Percentiles rank a stretch among this genome's conserved stretches.
Conservation (phyloP, 2,329 filamentous ascomycete genomes). For the Fusarium cyanostomum region DNA sequence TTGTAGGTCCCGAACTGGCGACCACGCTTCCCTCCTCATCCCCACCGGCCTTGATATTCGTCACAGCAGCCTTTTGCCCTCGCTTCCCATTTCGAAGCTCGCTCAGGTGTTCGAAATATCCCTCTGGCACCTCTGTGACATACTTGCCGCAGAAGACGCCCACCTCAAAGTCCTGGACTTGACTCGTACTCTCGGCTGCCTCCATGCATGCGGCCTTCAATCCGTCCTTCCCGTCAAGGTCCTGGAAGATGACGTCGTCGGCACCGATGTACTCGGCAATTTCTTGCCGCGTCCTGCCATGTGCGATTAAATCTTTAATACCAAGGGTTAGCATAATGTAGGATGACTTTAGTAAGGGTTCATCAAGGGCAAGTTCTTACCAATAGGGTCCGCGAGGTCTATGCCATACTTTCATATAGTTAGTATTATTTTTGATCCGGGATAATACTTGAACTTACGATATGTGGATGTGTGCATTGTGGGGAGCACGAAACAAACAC, state of each 20-base stretch:
- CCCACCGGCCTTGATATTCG: constrained; percentile 13
- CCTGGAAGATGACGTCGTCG: constrained; percentile 65
- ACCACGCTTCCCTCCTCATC: constrained; percentile 22
- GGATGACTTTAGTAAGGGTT: not conserved
- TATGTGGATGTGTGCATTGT: constrained; percentile 84
- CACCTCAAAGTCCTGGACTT: constrained; percentile 78
- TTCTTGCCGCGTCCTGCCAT: constrained; percentile 51
- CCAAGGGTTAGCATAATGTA: constrained; percentile 1
- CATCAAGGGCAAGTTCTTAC: constrained; percentile 31
- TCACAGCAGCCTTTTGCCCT: constrained; percentile 21
- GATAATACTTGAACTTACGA: constrained; percentile 65
- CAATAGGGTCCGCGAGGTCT: constrained; percentile 54
- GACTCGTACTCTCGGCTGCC: constrained; percentile 66
- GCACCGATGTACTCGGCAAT: constrained; percentile 55
- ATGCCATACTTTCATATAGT: constrained; percentile 53
- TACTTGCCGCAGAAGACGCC: constrained; percentile 93
- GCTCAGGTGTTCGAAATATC: constrained; percentile 85
- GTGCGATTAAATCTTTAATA: constrained; percentile 53
- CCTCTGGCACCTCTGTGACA: constrained; percentile 78
- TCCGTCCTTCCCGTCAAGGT: constrained; percentile 66
- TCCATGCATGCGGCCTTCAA: constrained; percentile 82
- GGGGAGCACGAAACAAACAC: constrained; percentile 86
- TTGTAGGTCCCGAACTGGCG: constrained; percentile 27
- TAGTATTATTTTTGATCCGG: not conserved
- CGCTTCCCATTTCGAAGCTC: constrained; percentile 72